Conservation (phyloP, 2,329 filamentous ascomycete species). For the Remersonia thermophila region DNA sequence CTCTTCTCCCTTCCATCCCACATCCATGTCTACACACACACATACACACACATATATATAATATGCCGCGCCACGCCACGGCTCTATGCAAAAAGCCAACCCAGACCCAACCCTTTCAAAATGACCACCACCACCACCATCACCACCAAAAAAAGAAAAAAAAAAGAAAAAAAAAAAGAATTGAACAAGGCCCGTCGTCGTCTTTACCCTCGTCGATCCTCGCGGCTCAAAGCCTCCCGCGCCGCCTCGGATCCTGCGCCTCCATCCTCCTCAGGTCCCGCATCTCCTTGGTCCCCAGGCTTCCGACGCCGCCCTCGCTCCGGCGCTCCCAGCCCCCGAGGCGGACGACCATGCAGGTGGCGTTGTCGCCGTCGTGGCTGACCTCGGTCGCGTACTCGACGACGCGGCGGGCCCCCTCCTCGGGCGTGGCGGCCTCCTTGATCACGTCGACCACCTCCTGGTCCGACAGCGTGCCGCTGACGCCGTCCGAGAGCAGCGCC, state of each 20-base stretch:
- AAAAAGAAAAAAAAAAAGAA: background rate
- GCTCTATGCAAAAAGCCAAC: background rate
- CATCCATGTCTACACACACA: background rate
- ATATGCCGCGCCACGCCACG: too few relatives aligned
- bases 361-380: conserved; percentile 52
- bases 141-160: too few relatives aligned
- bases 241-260: conserved; percentile 66
- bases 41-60: too few relatives aligned
- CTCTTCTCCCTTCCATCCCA: too few relatives aligned
- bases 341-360: conserved; percentile 54
- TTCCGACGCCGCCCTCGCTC: conserved; percentile 75
- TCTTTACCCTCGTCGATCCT: too few relatives aligned
- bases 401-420: conserved; percentile 66
- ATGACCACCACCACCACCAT: too few relatives aligned
- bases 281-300: conserved; percentile 83
- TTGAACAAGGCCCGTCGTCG: background rate
- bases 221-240: conserved; percentile 45
- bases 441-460: conserved; percentile 95
- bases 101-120: too few relatives aligned
- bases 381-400: conserved; percentile 86
- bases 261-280: conserved; percentile 72
- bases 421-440: conserved; percentile 85
- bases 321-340: conserved; percentile 60
- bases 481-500: conserved; percentile 77
- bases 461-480: conserved; percentile 74